phyloP scores from a whole-genome alignment of 371 early-diverging fungal species.

The Zychaea mexicana region DNA sequence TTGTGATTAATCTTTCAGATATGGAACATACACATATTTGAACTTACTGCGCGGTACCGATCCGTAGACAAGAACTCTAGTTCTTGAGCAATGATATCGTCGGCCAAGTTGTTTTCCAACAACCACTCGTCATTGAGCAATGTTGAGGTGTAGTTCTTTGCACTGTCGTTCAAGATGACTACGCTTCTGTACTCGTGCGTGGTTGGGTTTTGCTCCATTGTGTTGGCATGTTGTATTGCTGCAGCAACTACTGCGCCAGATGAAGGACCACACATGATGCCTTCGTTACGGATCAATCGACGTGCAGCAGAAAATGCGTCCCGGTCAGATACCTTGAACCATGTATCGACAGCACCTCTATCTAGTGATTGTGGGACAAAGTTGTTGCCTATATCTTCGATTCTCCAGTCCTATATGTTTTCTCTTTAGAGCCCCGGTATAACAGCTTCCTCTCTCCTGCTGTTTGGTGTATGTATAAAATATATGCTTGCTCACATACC shows the following conservation, averaged over 20 bases:
- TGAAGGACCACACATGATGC: constrained; percentile 72
- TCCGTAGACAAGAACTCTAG: constrained; percentile 62
- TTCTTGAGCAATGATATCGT: constrained; percentile 61
- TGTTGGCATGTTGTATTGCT: constrained; percentile 52
- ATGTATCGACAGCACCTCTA: constrained; percentile 61
- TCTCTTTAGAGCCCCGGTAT: too few relatives aligned
- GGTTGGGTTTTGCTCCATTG: constrained; percentile 20
- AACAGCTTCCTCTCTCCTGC: neutral
- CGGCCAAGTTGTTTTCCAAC: constrained; percentile 72
- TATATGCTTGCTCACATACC: neutral
- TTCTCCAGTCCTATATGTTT: constrained; percentile 59
- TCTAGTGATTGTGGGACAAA: constrained; percentile 67
- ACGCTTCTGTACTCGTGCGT: constrained; percentile 37
- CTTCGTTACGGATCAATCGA: constrained; percentile 67
- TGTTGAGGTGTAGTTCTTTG: constrained; percentile 69
- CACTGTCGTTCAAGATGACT: constrained; percentile 73
- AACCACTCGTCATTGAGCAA: constrained; percentile 79
- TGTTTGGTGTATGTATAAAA: neutral
- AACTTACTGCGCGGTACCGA: constrained; percentile 67
- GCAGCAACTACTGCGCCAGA: constrained; percentile 78
- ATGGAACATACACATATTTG: neutral
- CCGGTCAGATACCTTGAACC: constrained; percentile 73
- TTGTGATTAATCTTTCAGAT: neutral
- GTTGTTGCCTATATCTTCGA: constrained; percentile 79
- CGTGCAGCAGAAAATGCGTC: constrained; percentile 77